A percentile compares a stretch with the other conserved stretches of the same genome.
These are phyloP conservation scores for Mycena haematopus DNA, from an alignment of 768 basidiomycete species.

Conservation along the genomic window DNA sequence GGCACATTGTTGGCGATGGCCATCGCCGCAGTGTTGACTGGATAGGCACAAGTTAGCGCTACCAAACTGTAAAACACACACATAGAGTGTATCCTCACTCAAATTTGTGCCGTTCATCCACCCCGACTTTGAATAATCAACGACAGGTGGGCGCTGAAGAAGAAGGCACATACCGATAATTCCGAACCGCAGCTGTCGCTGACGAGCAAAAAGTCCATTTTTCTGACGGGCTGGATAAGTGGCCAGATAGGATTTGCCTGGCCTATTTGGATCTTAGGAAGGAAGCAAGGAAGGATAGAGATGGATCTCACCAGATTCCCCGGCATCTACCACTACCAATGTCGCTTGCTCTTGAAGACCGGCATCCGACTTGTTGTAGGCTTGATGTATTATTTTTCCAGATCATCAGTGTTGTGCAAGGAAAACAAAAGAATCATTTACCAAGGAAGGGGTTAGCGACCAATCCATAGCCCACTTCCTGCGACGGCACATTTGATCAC, in stretches of 20 bases:
- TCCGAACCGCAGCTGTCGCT: constrained; percentile 10
- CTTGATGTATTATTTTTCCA: constrained; percentile 14
- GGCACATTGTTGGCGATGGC: constrained; percentile 15
- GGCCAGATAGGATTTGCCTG: constrained; percentile 18
- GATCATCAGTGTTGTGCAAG: constrained; percentile 6
- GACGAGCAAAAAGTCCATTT: constrained; percentile 19
- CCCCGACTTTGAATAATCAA: constrained; percentile 12
- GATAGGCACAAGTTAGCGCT: background rate
- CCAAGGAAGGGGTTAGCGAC: constrained; percentile 18
- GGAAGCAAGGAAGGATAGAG: background rate
- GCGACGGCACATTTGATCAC: background rate
- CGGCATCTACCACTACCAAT: constrained; percentile 14
- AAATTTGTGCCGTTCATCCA: constrained; percentile 19
- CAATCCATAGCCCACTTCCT: constrained; percentile 19
- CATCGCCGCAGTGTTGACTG: constrained; percentile 21
- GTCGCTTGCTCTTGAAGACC: constrained; percentile 15
- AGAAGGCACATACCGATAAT: constrained; percentile 13
- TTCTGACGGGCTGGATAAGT: constrained; percentile 14
- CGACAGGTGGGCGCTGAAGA: constrained; percentile 2
- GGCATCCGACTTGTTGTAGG: constrained; percentile 6
- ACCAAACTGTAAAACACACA: background rate
- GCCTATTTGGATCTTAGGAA: constrained; percentile 1
- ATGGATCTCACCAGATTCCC: constrained; percentile 18
- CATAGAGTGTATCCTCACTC: constrained; percentile 11
- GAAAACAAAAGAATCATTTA: constrained; percentile 5